A percentile compares a stretch with the other conserved stretches of the same genome.
Conservation (phyloP, 257 asterid genomes). For the Buddleja alternifolia region DNA sequence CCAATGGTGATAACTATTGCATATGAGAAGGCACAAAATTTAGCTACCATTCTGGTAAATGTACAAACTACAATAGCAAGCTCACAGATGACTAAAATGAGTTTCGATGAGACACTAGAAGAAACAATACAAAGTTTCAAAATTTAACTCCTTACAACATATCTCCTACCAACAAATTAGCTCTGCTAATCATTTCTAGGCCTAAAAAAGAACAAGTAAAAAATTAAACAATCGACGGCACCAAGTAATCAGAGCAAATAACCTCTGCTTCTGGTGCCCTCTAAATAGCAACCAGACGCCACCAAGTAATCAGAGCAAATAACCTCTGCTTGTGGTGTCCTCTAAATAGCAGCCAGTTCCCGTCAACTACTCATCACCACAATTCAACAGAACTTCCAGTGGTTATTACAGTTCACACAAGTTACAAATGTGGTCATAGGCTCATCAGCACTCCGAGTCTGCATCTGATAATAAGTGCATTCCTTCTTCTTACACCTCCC, state of each 20-base stretch:
- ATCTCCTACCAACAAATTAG: constrained; percentile 28
- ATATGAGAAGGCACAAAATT: too few relatives aligned
- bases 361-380: background rate
- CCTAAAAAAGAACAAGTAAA: constrained; percentile 10
- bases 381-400: constrained; percentile 86
- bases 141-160: background rate
- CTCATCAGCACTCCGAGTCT: constrained; percentile 97
- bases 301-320: background rate
- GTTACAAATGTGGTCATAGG: constrained; percentile 97
- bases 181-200: background rate
- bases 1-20: too few relatives aligned
- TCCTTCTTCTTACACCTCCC: constrained; percentile 85
- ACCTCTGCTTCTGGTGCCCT: background rate
- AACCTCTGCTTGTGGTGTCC: background rate
- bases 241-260: background rate
- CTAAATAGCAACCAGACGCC: background rate
- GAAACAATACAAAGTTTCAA: constrained; percentile 1
- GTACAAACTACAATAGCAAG: background rate
- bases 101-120: background rate
- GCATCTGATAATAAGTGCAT: constrained; percentile 86
- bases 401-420: constrained; percentile 82
- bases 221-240: constrained; percentile 37
- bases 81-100: background rate
- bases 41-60: too few relatives aligned
- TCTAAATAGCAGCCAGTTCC: background rate